Conservation (phyloP, 1,284 basidiomycete species). For the Neonothopanus nambi region DNA sequence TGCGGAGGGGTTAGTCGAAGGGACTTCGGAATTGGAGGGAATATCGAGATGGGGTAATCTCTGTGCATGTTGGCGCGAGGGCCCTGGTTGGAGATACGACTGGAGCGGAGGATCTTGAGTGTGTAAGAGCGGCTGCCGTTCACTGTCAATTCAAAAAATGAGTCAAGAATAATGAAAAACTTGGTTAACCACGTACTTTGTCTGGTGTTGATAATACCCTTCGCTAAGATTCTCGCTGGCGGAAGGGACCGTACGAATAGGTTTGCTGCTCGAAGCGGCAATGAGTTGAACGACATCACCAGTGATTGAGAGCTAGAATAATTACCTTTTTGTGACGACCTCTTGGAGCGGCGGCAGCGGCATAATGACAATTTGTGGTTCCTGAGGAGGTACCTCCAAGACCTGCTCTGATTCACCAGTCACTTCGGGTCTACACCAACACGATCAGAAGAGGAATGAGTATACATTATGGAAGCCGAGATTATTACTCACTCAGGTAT, state of each 20-base stretch:
- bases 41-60: slow-evolving; percentile 1
- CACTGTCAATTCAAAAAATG: slow-evolving; percentile 4
- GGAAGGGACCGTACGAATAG: not conserved
- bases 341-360: slow-evolving; percentile 8
- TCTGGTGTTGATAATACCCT: slow-evolving; percentile 1
- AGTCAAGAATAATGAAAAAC: not conserved
- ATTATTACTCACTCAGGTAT: too few species aligned
- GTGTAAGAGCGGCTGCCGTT: slow-evolving; percentile 15
- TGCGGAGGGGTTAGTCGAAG: not conserved
- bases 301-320: not conserved
- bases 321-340: not conserved
- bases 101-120: not conserved
- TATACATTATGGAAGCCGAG: too few species aligned
- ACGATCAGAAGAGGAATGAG: too few species aligned
- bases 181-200: slow-evolving; percentile 6
- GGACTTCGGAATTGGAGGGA: not conserved
- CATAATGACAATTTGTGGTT: slow-evolving; percentile 10
- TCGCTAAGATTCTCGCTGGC: not conserved
- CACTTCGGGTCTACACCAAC: too few species aligned
- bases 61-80: not conserved
- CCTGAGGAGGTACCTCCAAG: not conserved
- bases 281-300: not conserved
- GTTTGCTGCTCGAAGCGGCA: not conserved
- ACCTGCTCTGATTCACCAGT: not conserved
- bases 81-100: not conserved